phyloP scores from a whole-genome alignment of 2,329 filamentous ascomycete genomes.

The Mycosphaerella arachidis region DNA sequence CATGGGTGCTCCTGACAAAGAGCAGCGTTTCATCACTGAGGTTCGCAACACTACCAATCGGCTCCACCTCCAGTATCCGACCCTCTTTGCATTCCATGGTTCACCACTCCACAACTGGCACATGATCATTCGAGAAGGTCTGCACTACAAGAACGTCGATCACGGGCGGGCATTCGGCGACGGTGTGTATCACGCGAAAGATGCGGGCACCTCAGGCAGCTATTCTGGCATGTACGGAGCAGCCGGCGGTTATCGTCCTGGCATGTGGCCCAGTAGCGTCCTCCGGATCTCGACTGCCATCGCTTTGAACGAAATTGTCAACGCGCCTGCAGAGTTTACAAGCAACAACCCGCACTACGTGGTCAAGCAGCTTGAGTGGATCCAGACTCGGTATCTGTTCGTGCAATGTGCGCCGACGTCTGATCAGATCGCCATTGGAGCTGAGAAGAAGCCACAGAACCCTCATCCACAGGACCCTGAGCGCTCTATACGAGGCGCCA shows the following conservation, averaged over 20 bases:
- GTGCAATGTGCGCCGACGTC: slow-evolving; percentile 39
- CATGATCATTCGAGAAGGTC: slow-evolving; percentile 75
- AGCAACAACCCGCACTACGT: slow-evolving; percentile 61
- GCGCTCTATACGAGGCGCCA: slow-evolving; percentile 40
- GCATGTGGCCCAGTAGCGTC: slow-evolving; percentile 61
- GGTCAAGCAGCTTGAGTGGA: slow-evolving; percentile 74
- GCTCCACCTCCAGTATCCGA: slow-evolving; percentile 52
- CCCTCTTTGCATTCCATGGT: slow-evolving; percentile 84
- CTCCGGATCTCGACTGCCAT: slow-evolving; percentile 56
- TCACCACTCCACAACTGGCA: slow-evolving; percentile 78
- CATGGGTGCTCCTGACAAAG: slow-evolving; percentile 84
- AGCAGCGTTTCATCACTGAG: slow-evolving; percentile 65
- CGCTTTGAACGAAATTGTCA: slow-evolving; percentile 81
- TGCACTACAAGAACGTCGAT: slow-evolving; percentile 61
- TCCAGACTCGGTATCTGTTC: slow-evolving; percentile 83
- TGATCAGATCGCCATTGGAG: slow-evolving; percentile 15
- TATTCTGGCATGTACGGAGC: slow-evolving; percentile 42
- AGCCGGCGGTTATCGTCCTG: neutral
- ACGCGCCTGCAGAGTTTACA: slow-evolving; percentile 60
- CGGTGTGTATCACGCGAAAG: slow-evolving; percentile 73
- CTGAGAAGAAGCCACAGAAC: slow-evolving; percentile 21
- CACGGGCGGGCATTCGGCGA: slow-evolving; percentile 71
- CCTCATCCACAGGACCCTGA: slow-evolving; percentile 39
- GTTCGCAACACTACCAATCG: slow-evolving; percentile 47
- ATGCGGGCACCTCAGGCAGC: slow-evolving; percentile 52